These are phyloP conservation scores for Barnettozyma siamensis DNA, from an alignment of 805 yeast species.

Conservation along the genomic window DNA sequence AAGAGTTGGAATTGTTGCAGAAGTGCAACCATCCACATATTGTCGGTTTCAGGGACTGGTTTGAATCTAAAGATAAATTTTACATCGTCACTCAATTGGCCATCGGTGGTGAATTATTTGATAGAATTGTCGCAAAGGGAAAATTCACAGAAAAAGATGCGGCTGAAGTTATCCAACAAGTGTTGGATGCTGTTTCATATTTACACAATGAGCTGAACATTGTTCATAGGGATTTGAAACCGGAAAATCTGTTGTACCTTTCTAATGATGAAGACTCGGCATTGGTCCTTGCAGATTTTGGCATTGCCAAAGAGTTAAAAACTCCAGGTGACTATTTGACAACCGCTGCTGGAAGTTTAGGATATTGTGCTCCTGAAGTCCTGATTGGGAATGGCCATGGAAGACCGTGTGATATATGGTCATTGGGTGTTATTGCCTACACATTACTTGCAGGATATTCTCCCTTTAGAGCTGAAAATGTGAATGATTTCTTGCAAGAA, in stretches of 20 bases:
- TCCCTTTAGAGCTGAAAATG: slow-evolving; percentile 83
- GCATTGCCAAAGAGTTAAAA: slow-evolving; percentile 78
- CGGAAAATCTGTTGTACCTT: slow-evolving; percentile 82
- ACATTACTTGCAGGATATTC: slow-evolving; percentile 89
- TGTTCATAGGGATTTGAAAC: slow-evolving; percentile 92
- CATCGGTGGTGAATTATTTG: slow-evolving; percentile 93
- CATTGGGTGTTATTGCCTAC: slow-evolving; percentile 87
- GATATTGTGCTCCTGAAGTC: slow-evolving; percentile 97
- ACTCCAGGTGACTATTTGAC: slow-evolving; percentile 55
- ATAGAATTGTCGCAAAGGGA: slow-evolving; percentile 74
- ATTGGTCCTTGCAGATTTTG: slow-evolving; percentile 90
- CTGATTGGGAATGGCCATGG: slow-evolving; percentile 81
- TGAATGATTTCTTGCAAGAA: slow-evolving; percentile 74
- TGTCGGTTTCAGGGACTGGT: slow-evolving; percentile 89
- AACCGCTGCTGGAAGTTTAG: slow-evolving; percentile 85
- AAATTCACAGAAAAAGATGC: slow-evolving; percentile 89
- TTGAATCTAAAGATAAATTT: slow-evolving; percentile 86
- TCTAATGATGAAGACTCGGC: slow-evolving; percentile 53
- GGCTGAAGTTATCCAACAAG: slow-evolving; percentile 62
- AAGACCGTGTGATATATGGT: slow-evolving; percentile 95
- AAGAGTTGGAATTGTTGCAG: slow-evolving; percentile 68
- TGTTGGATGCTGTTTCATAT: slow-evolving; percentile 72
- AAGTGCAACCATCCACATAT: slow-evolving; percentile 76
- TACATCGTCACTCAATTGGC: slow-evolving; percentile 93
- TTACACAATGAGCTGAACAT: slow-evolving; percentile 63